These are phyloP conservation scores for Aureobasidium pullulans DNA, from an alignment of 2,329 filamentous ascomycete genomes.

Conservation along the genomic window DNA sequence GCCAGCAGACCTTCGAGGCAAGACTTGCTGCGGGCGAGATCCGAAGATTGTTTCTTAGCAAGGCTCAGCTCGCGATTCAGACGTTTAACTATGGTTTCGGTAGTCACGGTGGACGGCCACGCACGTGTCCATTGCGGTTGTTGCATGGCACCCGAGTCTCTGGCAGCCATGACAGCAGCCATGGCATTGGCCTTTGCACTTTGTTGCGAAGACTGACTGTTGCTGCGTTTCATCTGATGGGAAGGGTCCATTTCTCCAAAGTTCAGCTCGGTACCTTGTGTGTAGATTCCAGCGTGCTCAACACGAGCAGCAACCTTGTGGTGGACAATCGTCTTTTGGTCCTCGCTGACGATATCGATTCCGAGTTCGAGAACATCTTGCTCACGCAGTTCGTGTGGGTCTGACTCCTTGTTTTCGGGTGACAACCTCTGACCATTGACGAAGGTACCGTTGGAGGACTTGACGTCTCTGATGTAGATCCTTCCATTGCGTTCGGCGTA, in stretches of 20 bases:
- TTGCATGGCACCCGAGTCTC: constrained; percentile 44
- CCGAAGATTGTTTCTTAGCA: constrained; percentile 79
- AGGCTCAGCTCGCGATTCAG: constrained; percentile 81
- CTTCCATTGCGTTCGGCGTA: constrained; percentile 76
- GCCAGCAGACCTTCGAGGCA: constrained; percentile 72
- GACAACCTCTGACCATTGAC: constrained; percentile 89
- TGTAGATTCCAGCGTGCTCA: constrained; percentile 83
- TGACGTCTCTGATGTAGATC: constrained; percentile 93
- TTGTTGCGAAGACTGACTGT: constrained; percentile 40
- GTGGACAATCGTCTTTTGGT: constrained; percentile 96
- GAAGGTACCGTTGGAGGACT: constrained; percentile 97
- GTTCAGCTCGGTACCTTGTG: constrained; percentile 69
- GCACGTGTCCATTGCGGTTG: constrained; percentile 69
- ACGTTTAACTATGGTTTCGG: constrained; percentile 88
- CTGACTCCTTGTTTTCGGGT: constrained; percentile 90
- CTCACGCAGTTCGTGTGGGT: constrained; percentile 86
- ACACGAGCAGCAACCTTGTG: constrained; percentile 97
- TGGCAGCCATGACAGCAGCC: constrained; percentile 25
- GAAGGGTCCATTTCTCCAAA: constrained; percentile 82
- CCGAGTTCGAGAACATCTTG: constrained; percentile 89
- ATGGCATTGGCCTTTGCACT: constrained; percentile 15
- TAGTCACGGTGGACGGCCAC: constrained; percentile 81
- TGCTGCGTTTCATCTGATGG: constrained; percentile 52
- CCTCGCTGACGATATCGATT: constrained; percentile 97
- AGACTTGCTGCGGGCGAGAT: constrained; percentile 72